Conservation (phyloP, 371 early-diverging fungal species). For the Nematocida homosporus region DNA sequence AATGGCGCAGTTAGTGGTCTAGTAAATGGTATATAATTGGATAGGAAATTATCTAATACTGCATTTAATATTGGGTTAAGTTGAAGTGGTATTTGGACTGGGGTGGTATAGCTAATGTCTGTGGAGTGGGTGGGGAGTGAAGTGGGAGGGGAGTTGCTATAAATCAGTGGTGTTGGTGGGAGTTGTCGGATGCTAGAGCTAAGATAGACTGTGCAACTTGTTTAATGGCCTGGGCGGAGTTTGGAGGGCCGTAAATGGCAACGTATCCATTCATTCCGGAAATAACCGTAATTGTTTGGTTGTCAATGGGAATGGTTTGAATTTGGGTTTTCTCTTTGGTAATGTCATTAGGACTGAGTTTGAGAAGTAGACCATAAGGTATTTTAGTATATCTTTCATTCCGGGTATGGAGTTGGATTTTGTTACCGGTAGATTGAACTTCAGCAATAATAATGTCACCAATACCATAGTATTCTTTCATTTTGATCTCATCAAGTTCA, state of each 20-base stretch:
- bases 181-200: background rate
- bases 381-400: constrained; percentile 87
- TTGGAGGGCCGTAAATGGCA: constrained; percentile 69
- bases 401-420: constrained; percentile 83
- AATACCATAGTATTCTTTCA: constrained; percentile 86
- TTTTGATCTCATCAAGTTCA: constrained; percentile 92
- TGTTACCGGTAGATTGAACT: constrained; percentile 83
- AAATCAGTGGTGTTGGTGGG: background rate
- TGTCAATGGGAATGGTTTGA: constrained; percentile 14
- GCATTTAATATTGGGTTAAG: too few species aligned
- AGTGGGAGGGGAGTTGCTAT: background rate
- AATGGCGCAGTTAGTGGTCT: too few species aligned
- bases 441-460: constrained; percentile 92
- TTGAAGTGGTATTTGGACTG: too few species aligned
- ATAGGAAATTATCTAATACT: too few species aligned
- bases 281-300: constrained; percentile 77
- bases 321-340: constrained; percentile 45
- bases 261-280: constrained; percentile 91
- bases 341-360: constrained; percentile 34
- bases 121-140: background rate
- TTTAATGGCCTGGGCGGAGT: constrained; percentile 12
- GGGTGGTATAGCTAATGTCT: too few species aligned
- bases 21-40: too few species aligned
- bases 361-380: constrained; percentile 61
- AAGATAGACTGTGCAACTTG: constrained; percentile 12